These are phyloP conservation scores for Prototheca wickerhamii DNA, from an alignment of 163 green algal species.

Conservation along the genomic window DNA sequence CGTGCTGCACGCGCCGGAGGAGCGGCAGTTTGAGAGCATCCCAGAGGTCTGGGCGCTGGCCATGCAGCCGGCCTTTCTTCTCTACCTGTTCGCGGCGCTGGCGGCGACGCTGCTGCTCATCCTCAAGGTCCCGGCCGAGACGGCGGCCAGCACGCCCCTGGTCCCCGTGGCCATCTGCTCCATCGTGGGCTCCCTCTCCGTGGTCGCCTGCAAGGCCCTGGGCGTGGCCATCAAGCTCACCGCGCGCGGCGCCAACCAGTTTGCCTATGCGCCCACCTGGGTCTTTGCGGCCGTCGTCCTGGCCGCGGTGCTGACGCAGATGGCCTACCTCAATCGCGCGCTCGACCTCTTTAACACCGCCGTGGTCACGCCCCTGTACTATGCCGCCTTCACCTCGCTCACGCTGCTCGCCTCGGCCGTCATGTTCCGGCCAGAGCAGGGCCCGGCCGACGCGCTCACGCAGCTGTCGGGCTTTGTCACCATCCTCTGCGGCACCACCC, in stretches of 20 bases:
- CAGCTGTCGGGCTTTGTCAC: slow-evolving; percentile 86
- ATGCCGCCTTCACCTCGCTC: slow-evolving; percentile 95
- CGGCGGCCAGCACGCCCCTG: slow-evolving; percentile 71
- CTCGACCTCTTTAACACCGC: slow-evolving; percentile 98
- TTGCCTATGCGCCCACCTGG: slow-evolving; percentile 70
- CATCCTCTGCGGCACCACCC: slow-evolving; percentile 88
- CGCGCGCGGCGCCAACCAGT: slow-evolving; percentile 81
- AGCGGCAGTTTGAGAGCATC: slow-evolving; percentile 65
- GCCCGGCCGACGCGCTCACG: slow-evolving; percentile 20
- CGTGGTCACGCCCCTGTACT: slow-evolving; percentile 96
- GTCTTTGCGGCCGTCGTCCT: slow-evolving; percentile 72
- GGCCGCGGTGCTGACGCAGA: slow-evolving; percentile 84
- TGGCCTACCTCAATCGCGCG: slow-evolving; percentile 94
- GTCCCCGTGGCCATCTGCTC: slow-evolving; percentile 95
- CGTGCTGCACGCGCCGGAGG: slow-evolving; percentile 86
- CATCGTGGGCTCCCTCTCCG: slow-evolving; percentile 83
- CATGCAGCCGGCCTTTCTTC: slow-evolving; percentile 73
- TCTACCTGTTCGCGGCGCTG: slow-evolving; percentile 53
- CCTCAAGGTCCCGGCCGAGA: slow-evolving; percentile 52
- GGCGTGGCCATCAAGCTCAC: slow-evolving; percentile 95
- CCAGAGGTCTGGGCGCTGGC: slow-evolving; percentile 78
- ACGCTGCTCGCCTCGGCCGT: slow-evolving; percentile 87
- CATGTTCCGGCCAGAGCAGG: slow-evolving; percentile 69
- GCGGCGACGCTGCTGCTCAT: slow-evolving; percentile 54
- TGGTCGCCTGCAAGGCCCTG: slow-evolving; percentile 95